Conservation (phyloP, 495 filamentous ascomycete species). For the Tuber melanosporum region DNA sequence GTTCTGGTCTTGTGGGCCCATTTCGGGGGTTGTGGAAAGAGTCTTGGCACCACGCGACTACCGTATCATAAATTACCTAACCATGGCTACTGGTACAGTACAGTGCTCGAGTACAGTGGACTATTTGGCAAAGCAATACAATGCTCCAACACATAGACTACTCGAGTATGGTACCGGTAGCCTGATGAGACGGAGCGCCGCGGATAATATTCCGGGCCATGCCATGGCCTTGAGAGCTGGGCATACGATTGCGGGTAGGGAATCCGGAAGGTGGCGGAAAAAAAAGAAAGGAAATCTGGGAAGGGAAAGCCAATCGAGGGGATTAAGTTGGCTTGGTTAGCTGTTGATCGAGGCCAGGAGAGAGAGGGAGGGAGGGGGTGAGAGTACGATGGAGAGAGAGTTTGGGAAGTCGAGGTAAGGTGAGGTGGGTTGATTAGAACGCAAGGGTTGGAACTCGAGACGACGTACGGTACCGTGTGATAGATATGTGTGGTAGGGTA, state of each 20-base stretch:
- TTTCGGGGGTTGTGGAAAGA: neutral
- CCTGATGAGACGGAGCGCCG: neutral
- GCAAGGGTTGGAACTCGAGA: neutral
- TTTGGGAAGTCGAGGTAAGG: neutral
- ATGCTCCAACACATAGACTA: neutral
- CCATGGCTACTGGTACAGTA: neutral
- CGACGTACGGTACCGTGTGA: neutral
- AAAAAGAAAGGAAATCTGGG: neutral
- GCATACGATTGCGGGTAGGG: neutral
- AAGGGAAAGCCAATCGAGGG: constrained; percentile 2
- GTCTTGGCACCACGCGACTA: neutral
- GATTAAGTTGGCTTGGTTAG: constrained; percentile 4
- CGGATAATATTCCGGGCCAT: neutral
- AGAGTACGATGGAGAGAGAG: neutral
- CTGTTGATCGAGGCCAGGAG: neutral
- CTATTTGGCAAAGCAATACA: neutral
- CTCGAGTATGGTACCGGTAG: neutral
- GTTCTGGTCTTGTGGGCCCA: neutral
- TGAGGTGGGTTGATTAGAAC: neutral
- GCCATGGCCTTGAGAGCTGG: neutral
- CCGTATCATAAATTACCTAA: neutral
- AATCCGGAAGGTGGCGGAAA: neutral
- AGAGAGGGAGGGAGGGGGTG: neutral
- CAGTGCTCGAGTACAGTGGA: too few relatives aligned
- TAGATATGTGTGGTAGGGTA: neutral